phyloP scores from a whole-genome alignment of 495 filamentous ascomycete species.

The Cairneyella variabilis region DNA sequence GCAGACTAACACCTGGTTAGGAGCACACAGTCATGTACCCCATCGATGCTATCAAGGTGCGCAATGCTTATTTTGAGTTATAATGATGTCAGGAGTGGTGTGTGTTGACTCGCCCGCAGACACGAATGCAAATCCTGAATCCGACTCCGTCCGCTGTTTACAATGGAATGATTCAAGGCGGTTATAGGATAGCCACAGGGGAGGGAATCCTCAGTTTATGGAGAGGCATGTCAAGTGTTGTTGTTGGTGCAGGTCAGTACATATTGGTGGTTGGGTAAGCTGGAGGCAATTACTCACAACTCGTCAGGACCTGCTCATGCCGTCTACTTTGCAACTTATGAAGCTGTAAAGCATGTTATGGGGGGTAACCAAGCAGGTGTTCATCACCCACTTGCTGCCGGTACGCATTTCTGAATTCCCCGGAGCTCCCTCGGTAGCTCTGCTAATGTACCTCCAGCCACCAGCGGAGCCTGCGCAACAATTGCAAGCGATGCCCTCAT shows the following conservation, averaged over 20 bases:
- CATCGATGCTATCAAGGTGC: slow-evolving; percentile 95
- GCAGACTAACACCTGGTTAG: slow-evolving; percentile 28
- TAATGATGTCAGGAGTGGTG: slow-evolving; percentile 14
- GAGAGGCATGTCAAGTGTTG: slow-evolving; percentile 94
- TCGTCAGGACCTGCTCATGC: slow-evolving; percentile 86
- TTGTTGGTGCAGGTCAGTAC: slow-evolving; percentile 83
- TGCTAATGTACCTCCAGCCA: slow-evolving; percentile 48
- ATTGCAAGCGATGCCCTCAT: slow-evolving; percentile 97
- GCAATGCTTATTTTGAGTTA: slow-evolving; percentile 20
- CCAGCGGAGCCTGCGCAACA: slow-evolving; percentile 89
- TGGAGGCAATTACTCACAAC: slow-evolving; percentile 27
- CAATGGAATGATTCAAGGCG: slow-evolving; percentile 86
- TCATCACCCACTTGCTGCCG: slow-evolving; percentile 91
- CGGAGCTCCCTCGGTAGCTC: background rate
- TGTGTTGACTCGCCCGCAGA: slow-evolving; percentile 50
- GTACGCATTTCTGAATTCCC: slow-evolving; percentile 35
- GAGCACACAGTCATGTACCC: slow-evolving; percentile 98
- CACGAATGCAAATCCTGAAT: slow-evolving; percentile 94
- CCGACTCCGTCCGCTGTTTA: slow-evolving; percentile 83
- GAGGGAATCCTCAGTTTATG: slow-evolving; percentile 91
- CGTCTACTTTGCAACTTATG: slow-evolving; percentile 97
- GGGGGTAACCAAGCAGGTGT: slow-evolving; percentile 85
- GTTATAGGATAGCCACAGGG: slow-evolving; percentile 81
- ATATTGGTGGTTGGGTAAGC: background rate
- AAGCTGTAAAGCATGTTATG: slow-evolving; percentile 92